Evolutionary conservation across 2,329 filamentous ascomycete genomes (phyloP).

Genomic region (Calcarisporium arbuscula): DNA sequence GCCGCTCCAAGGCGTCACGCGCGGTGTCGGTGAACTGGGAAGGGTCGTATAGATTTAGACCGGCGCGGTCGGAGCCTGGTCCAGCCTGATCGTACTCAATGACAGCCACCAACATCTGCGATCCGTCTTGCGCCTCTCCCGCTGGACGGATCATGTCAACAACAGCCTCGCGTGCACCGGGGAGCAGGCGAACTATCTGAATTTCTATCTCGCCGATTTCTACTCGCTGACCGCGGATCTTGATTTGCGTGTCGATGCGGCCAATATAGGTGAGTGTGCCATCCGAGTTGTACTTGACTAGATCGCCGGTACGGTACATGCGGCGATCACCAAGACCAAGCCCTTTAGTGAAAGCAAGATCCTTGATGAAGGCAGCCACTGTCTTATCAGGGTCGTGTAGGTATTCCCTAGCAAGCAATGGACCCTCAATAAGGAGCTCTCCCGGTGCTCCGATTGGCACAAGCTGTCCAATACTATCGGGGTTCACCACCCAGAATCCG

Average conservation of each 20-base stretch:
- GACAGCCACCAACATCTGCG: no score
- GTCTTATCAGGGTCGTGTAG: not conserved
- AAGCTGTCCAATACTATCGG: not conserved
- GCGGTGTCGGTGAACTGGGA: no score
- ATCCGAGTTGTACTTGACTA: not conserved
- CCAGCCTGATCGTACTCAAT: no score
- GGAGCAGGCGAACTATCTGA: slow-evolving; percentile 1
- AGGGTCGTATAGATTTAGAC: no score
- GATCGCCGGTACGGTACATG: not conserved
- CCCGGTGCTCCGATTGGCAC: not conserved
- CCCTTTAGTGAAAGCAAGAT: not conserved
- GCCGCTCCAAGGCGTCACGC: no score
- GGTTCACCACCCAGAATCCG: not conserved
- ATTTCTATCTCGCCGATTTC: not conserved
- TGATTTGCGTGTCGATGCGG: not conserved
- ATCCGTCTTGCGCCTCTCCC: no score
- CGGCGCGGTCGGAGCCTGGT: no score
- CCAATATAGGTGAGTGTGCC: not conserved
- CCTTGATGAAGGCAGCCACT: not conserved
- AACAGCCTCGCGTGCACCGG: slow-evolving; percentile 3
- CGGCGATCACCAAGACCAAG: not conserved
- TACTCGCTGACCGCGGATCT: not conserved
- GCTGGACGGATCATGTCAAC: no score
- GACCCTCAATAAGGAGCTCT: not conserved
- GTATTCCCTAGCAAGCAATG: not conserved